A percentile compares a stretch with the other conserved stretches of the same genome.
Conservation (phyloP, 768 basidiomycete genomes). For the Russula emetica region DNA sequence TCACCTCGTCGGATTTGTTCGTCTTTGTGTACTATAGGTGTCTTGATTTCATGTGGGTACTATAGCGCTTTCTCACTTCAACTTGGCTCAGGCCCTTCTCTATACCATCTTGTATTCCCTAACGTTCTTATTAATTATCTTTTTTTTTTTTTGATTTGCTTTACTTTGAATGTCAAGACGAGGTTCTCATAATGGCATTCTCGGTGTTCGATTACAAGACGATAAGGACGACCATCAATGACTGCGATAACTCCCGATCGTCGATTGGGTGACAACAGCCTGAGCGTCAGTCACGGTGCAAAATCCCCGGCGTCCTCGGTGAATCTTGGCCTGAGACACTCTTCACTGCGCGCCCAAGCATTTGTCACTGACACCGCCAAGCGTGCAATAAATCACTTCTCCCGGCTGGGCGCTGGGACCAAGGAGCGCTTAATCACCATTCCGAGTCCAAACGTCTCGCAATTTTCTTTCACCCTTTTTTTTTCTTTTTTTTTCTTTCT, state of each 20-base stretch:
- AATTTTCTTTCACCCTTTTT: not conserved
- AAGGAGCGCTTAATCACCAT: not conserved
- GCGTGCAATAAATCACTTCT: not conserved
- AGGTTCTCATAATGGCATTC: too few relatives aligned
- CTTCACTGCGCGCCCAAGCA: not conserved
- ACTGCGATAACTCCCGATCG: not conserved
- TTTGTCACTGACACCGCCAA: not conserved
- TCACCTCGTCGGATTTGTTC: not conserved
- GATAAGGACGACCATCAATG: not conserved
- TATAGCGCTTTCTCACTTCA: constrained; percentile 18
- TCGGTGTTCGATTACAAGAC: not conserved
- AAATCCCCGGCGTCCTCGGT: not conserved
- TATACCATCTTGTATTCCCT: constrained; percentile 19
- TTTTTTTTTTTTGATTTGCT: not conserved
- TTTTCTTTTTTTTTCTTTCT: not conserved
- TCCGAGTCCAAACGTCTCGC: not conserved
- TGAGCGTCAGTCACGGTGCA: not conserved
- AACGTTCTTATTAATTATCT: constrained; percentile 6
- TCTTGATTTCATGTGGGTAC: constrained; percentile 13
- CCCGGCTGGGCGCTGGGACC: not conserved
- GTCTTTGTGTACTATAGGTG: constrained; percentile 15
- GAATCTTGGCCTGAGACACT: not conserved
- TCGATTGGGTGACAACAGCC: too few relatives aligned
- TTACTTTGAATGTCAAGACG: not conserved
- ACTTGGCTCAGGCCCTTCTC: not conserved